Evolutionary conservation across 441 rosid genomes (phyloP).

Genomic region (Bruguiera hainesii): DNA sequence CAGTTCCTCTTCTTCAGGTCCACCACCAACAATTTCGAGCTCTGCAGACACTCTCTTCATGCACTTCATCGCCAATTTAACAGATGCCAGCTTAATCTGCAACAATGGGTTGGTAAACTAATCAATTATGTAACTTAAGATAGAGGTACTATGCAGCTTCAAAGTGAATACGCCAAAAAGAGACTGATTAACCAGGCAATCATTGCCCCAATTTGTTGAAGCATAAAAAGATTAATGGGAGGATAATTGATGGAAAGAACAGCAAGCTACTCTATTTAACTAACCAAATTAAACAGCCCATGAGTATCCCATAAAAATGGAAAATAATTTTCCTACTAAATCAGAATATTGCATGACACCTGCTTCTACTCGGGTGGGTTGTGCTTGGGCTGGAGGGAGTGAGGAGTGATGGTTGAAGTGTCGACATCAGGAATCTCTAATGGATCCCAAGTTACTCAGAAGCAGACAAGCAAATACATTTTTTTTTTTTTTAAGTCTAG

Average conservation of each 20-base stretch:
- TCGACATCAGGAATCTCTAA: conserved; percentile 17
- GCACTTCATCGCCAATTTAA: conserved; percentile 86
- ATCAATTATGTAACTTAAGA: background rate
- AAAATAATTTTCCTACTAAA: too few relatives aligned
- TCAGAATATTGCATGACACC: background rate
- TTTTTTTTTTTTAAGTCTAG: conserved; percentile 22
- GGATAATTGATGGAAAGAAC: too few relatives aligned
- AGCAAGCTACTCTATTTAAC: background rate
- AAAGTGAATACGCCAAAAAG: too few relatives aligned
- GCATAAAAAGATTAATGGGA: too few relatives aligned
- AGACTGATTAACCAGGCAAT: too few relatives aligned
- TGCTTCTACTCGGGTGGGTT: too few relatives aligned
- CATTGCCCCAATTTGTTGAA: too few relatives aligned
- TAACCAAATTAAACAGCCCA: background rate
- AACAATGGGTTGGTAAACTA: background rate
- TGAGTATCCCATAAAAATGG: too few relatives aligned
- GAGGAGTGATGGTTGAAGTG: background rate
- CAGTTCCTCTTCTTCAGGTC: conserved; percentile 90
- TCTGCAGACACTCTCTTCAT: conserved; percentile 95
- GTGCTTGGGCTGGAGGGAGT: too few relatives aligned
- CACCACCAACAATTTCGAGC: conserved; percentile 55
- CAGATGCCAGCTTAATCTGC: conserved; percentile 89
- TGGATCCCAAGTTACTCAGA: conserved; percentile 30
- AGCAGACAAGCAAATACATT: conserved; percentile 41
- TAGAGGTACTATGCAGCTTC: too few relatives aligned